These are phyloP conservation scores for Selaginella moellendorffii DNA, from an alignment of 75 land plant genomes.

Conservation along the genomic window DNA sequence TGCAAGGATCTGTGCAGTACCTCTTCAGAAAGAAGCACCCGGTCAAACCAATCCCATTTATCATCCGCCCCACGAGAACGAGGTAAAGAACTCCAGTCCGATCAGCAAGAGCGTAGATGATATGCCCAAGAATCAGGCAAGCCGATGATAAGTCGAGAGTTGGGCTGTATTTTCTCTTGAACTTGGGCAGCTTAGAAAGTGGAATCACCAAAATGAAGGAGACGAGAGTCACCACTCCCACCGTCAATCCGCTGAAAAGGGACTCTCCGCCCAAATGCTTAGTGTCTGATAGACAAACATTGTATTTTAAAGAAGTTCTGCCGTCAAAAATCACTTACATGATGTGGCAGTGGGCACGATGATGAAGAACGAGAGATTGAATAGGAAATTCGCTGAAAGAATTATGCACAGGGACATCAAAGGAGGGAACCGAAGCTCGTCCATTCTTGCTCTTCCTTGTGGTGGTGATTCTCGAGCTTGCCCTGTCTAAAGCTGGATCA, in stretches of 20 bases:
- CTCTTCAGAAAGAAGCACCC: constrained; percentile 4
- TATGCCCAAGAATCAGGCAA: neutral
- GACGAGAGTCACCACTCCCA: neutral
- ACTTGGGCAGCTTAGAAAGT: neutral
- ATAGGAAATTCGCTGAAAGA: neutral
- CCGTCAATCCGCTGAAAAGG: constrained; percentile 7
- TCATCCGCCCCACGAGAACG: neutral
- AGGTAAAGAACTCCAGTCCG: neutral
- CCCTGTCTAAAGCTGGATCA: too few relatives aligned
- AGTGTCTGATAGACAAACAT: neutral
- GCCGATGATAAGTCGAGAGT: neutral
- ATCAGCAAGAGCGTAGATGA: neutral
- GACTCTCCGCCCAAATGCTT: neutral
- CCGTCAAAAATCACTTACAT: neutral
- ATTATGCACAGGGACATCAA: neutral
- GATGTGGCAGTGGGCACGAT: constrained; percentile 1
- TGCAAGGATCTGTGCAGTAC: constrained; percentile 2
- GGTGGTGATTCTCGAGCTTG: too few relatives aligned
- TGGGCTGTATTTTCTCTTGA: neutral
- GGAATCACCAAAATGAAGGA: neutral
- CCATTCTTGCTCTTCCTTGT: too few relatives aligned
- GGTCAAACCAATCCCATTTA: constrained; percentile 7
- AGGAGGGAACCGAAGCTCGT: too few relatives aligned
- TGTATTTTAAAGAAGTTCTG: neutral
- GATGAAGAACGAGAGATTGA: constrained; percentile 2